Base-by-base conservation (phyloP, 192 early-diverging fungal genomes). In the Backusella tarrabulga region DNA sequence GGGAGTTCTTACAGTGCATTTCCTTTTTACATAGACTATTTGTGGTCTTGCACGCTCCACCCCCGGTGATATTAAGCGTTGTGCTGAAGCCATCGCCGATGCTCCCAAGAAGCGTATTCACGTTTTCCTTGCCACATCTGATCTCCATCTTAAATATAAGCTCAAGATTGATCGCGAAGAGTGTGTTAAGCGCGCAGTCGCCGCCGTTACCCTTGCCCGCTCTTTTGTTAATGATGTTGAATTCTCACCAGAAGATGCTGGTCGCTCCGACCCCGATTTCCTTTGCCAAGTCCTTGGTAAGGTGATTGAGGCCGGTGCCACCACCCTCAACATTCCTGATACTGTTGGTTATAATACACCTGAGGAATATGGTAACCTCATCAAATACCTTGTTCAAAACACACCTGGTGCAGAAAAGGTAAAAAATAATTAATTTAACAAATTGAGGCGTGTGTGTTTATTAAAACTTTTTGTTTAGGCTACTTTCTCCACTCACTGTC, bases 291-390 rank as follows among this genome's bases (percentile, higher is more conserved):
- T 97, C 14, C 84, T 99, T 26, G 88, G 85, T 4, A 89, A 88
- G 42, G 95, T 97, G 40, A 93, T 96, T 74, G 87, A 88, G 75
- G 96, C 96, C 12, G 97, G 97, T 42, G 97, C 96, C 15, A 95
- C 94, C 1, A 99, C 97, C 6, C 83, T 99, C 68, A 99, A 99
- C 82, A 97, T 99, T 72, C 96, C 97, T n/a, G 97, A 99, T 79
- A 99, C 97, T 0, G 97, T 99, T 32, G 97, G 97, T 0, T 98
- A 98, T 87, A 97, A 93, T 80, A 93, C 88, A 23, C 97, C 97
- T 7, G 87, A 91, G 60, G 93, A 99, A 84, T 97, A 95, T 81
- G 97, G 97, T 9, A 81, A 77, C 17, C 86, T 96, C 83, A 96
- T 99, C 81, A 89, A 90, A 74, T 92, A 96, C 82, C 82, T 98